Percentiles rank a stretch among this genome's conserved stretches.
These are phyloP conservation scores for Clonostachys rhizophaga DNA, from an alignment of 2,329 filamentous ascomycete genomes.

Conservation along the genomic window DNA sequence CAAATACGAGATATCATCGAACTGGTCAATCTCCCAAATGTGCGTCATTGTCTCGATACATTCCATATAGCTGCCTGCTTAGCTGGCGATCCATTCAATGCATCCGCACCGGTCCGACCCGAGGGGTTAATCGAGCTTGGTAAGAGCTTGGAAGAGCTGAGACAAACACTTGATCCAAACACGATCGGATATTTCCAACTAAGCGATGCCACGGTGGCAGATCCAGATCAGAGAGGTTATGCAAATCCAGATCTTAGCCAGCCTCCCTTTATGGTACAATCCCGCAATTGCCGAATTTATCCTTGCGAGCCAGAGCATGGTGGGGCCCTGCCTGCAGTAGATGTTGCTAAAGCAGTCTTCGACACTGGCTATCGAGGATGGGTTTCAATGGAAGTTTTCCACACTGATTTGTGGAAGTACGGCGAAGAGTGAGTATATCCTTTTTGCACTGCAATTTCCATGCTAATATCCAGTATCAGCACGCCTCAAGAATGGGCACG, in stretches of 20 bases:
- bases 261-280: background rate
- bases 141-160: background rate
- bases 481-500: background rate
- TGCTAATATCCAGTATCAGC: too few species aligned
- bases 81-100: background rate
- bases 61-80: background rate
- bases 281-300: background rate
- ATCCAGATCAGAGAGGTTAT: background rate
- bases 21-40: background rate
- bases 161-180: background rate
- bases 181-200: background rate
- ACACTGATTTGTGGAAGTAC: background rate
- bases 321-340: background rate
- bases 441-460: too few species aligned
- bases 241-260: background rate
- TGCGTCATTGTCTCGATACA: background rate
- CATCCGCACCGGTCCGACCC: background rate
- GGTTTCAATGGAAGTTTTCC: background rate
- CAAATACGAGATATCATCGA: background rate
- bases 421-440: background rate
- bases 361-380: background rate
- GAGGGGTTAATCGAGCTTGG: background rate
- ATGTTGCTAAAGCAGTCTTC: background rate
- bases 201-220: background rate
- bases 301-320: too few species aligned